Percentiles rank a stretch among this genome's conserved stretches.
phyloP scores from a whole-genome alignment of 1,139 yeast species.

The Candida sojae region DNA sequence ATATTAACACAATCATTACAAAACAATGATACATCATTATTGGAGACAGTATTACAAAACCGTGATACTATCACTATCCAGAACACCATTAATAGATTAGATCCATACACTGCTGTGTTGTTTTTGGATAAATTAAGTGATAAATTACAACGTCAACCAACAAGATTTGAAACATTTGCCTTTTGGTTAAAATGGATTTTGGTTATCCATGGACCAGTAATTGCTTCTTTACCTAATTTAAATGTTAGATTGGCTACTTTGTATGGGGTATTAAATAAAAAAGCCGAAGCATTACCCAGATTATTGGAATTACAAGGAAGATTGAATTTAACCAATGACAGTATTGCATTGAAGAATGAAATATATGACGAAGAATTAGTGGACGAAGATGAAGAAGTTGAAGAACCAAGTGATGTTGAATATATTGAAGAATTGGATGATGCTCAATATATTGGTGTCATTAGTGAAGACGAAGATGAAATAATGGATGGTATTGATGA shows the following conservation, averaged over 20 bases:
- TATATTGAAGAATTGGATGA: slow-evolving; percentile 46
- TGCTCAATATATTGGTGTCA: slow-evolving; percentile 30
- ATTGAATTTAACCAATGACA: slow-evolving; percentile 69
- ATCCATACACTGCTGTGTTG: slow-evolving; percentile 70
- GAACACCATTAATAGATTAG: slow-evolving; percentile 68
- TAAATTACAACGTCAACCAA: slow-evolving; percentile 65
- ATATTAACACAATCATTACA: slow-evolving; percentile 70
- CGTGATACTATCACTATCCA: slow-evolving; percentile 75
- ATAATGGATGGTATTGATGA: slow-evolving; percentile 22
- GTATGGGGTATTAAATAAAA: slow-evolving; percentile 73
- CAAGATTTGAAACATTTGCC: slow-evolving; percentile 72
- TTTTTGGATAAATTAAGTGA: slow-evolving; percentile 84
- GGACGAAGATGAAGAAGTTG: slow-evolving; percentile 27
- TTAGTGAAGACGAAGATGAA: slow-evolving; percentile 21
- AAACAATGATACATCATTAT: slow-evolving; percentile 67
- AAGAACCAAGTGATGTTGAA: slow-evolving; percentile 31
- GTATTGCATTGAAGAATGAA: slow-evolving; percentile 65
- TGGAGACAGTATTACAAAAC: slow-evolving; percentile 79
- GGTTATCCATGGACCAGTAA: slow-evolving; percentile 82
- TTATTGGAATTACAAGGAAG: slow-evolving; percentile 83
- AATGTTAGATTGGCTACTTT: slow-evolving; percentile 69
- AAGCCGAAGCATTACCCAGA: slow-evolving; percentile 76
- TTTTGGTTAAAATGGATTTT: slow-evolving; percentile 94
- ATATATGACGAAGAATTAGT: slow-evolving; percentile 31
- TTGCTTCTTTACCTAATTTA: slow-evolving; percentile 70